Evolutionary conservation across 2,329 filamentous ascomycete genomes (phyloP), one percentile per base, ranked within the genome.

Genomic region (Xylaria sp.): DNA sequence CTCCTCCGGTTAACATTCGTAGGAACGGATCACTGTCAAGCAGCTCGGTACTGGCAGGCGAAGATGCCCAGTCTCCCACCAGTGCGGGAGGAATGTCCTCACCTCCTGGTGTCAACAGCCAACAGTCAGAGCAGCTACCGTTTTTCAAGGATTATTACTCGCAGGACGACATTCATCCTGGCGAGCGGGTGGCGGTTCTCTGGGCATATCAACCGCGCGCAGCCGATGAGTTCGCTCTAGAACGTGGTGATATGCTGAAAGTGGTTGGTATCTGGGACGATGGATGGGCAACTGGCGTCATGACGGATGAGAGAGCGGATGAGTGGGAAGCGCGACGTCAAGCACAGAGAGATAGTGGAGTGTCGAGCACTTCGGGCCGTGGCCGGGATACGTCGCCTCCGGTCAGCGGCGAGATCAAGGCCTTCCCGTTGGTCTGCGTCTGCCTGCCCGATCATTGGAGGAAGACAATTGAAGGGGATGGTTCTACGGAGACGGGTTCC

Each of bases 121-220:
- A 93, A 55, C 92, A 97, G 70, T 97, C 93, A 0, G 94, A 99
- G 73, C 94, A 97, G 71, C 77, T 99, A 49, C 88, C 90, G 3
- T 96, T 92, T 69, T 99, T 99, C 84, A 96, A 96, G 70, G 94
- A 99, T 72, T 99, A 99, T 74, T 99, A 99, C 70, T 97, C 93
- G 2, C 88, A 93, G 64, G 94, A 97, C 66, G 92, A 97, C 65
- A 96, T 99, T 53, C 91, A 93, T 66, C 90, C 93, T 0, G 89
- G 90, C 52, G 92, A 97, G 66, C 88, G 89, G 54, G 93, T 99
- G 39, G 85, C 94, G 13, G 91, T 92, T 2, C 82, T 99, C 13
- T 99, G 94, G 94, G 93, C 94, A 1, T 99, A 99, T 72, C 91
- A 96, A 65, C 93, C 94, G 29, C 89, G 94, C 29, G 94, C 94